phyloP scores from a whole-genome alignment of 2,329 filamentous ascomycete genomes.

The Venturia aucupariae region DNA sequence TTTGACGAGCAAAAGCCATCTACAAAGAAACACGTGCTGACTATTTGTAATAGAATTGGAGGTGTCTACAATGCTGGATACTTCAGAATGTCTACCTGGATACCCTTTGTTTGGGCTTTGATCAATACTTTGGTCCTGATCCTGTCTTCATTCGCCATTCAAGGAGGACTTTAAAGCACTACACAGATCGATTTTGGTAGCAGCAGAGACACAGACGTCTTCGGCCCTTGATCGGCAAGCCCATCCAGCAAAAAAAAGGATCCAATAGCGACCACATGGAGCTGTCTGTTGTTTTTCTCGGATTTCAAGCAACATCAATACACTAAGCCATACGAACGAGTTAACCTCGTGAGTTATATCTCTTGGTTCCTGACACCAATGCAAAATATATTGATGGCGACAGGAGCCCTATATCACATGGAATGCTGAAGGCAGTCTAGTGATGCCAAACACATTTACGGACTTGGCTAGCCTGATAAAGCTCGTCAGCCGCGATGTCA shows the following conservation, averaged over 20 bases:
- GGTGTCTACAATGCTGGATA: conserved; percentile 73
- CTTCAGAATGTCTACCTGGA: conserved; percentile 90
- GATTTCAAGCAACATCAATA: neutral
- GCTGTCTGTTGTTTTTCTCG: neutral
- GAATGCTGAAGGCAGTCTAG: neutral
- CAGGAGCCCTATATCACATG: neutral
- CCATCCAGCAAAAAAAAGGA: no score
- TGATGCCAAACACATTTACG: neutral
- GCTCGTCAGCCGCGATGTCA: neutral
- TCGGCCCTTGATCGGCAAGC: no score
- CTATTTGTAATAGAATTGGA: conserved; percentile 49
- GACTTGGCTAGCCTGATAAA: neutral
- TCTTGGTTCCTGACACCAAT: neutral
- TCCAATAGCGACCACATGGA: neutral
- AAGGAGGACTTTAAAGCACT: conserved; percentile 49
- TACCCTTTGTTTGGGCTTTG: conserved; percentile 79
- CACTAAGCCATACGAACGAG: neutral
- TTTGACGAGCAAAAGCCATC: neutral
- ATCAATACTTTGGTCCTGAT: conserved; percentile 77
- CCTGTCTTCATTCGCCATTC: conserved; percentile 85
- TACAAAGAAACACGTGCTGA: neutral
- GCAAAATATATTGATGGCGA: neutral
- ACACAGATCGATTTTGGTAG: neutral
- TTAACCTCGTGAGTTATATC: neutral
- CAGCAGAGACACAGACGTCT: neutral